Evolutionary conservation across 1,139 yeast genomes (phyloP).

Genomic region (Nakaseomyces nivariensis): DNA sequence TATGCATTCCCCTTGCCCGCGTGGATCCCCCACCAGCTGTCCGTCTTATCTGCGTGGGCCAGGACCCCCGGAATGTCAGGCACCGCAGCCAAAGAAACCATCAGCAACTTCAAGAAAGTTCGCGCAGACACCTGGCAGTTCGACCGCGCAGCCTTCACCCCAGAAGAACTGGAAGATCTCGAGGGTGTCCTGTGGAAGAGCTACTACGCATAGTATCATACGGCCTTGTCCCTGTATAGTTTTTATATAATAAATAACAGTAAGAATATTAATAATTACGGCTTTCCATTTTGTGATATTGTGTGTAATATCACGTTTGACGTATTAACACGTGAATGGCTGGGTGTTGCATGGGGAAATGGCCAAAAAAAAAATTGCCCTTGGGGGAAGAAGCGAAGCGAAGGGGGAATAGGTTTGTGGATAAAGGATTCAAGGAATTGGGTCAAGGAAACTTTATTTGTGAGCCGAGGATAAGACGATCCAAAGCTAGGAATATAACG

Average conservation of each 20-base stretch:
- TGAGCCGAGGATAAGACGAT: no score
- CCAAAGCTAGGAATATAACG: no score
- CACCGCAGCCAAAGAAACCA: constrained; percentile 69
- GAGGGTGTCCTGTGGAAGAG: constrained; percentile 94
- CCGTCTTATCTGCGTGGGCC: constrained; percentile 58
- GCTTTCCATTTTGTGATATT: no score
- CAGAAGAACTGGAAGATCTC: constrained; percentile 75
- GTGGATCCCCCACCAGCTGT: constrained; percentile 76
- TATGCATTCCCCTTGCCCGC: constrained; percentile 83
- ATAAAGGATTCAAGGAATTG: no score
- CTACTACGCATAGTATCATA: constrained; percentile 53
- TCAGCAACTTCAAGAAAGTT: constrained; percentile 81
- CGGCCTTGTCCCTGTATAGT: neutral
- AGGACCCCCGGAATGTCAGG: constrained; percentile 68
- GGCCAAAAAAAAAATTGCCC: neutral
- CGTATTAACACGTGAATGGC: no score
- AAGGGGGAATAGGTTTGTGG: no score
- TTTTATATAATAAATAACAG: neutral
- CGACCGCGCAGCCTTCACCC: constrained; percentile 67
- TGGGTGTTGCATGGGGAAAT: no score
- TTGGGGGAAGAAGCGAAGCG: no score
- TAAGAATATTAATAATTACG: no score
- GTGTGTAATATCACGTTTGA: no score
- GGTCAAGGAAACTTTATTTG: no score
- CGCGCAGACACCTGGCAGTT: constrained; percentile 97